phyloP scores from a whole-genome alignment of 1,284 basidiomycete genomes.

The Abortiporus biennis region DNA sequence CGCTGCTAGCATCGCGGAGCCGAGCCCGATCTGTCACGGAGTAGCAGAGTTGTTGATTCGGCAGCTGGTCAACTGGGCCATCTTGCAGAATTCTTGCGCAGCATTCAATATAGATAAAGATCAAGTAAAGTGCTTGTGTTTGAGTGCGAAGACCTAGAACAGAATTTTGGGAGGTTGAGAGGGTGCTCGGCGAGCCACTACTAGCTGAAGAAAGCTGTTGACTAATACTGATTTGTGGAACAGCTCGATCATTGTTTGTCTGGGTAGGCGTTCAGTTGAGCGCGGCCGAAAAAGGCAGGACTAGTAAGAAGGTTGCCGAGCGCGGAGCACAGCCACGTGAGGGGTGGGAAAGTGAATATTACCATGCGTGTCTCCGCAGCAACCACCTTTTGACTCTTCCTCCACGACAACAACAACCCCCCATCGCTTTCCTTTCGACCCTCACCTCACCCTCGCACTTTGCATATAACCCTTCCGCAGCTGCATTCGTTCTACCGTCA shows the following conservation, averaged over 20 bases:
- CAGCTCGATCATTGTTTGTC: neutral
- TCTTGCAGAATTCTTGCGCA: no score
- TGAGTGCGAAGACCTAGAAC: no score
- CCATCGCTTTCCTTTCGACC: neutral
- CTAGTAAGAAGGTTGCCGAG: neutral
- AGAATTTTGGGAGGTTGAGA: no score
- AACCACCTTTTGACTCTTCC: conserved; percentile 1
- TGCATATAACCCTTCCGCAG: conserved; percentile 9
- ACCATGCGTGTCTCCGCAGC: conserved; percentile 8
- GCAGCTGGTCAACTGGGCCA: no score
- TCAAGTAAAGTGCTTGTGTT: no score
- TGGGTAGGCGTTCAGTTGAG: neutral
- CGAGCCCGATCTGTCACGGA: no score
- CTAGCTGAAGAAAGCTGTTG: no score
- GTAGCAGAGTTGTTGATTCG: no score
- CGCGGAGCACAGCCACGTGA: conserved; percentile 4
- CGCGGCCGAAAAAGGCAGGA: neutral
- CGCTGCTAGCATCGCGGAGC: no score
- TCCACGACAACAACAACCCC: neutral
- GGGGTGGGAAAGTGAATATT: neutral
- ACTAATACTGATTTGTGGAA: no score
- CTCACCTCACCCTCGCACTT: neutral
- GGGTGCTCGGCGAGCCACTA: no score
- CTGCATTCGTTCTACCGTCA: neutral
- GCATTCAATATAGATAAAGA: no score